phyloP scores from a whole-genome alignment of 768 basidiomycete genomes.

The Kwoniella mangroviensis region DNA sequence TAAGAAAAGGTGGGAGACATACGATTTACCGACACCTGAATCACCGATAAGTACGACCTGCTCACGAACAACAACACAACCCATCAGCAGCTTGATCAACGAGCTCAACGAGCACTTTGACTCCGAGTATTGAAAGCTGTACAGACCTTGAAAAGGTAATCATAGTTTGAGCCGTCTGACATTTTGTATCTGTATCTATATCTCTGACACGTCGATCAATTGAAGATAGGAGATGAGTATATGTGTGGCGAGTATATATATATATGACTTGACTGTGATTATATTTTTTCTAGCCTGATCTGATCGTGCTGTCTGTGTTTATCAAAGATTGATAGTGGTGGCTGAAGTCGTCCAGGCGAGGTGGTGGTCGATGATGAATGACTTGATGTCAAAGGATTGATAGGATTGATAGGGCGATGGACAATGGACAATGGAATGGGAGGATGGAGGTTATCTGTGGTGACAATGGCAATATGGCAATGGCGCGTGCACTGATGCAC shows the following conservation, averaged over 20 bases:
- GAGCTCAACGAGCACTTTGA: too few species aligned
- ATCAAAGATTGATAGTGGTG: not conserved
- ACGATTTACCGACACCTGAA: slow-evolving; percentile 99
- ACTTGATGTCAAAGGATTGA: slow-evolving; percentile 5
- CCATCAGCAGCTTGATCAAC: too few species aligned
- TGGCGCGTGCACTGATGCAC: slow-evolving; percentile 8
- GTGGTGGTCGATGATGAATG: not conserved
- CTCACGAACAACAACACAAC: too few species aligned
- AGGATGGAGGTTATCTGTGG: not conserved
- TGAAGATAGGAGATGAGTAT: not conserved
- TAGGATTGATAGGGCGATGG: not conserved
- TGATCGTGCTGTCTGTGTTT: not conserved
- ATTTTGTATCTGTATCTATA: slow-evolving; percentile 59
- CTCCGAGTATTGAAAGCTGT: too few species aligned
- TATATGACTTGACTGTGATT: not conserved
- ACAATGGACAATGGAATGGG: slow-evolving; percentile 4
- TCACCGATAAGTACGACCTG: slow-evolving; percentile 99
- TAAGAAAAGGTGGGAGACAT: slow-evolving; percentile 59
- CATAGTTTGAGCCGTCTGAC: slow-evolving; percentile 94
- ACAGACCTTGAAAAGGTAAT: slow-evolving; percentile 99
- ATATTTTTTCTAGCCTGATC: not conserved
- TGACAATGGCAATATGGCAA: not conserved
- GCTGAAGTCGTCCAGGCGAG: not conserved
- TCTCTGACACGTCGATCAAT: slow-evolving; percentile 17
- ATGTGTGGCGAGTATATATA: slow-evolving; percentile 13